Base-by-base conservation (phyloP, 2,329 filamentous ascomycete genomes). In the Capronia coronata region DNA sequence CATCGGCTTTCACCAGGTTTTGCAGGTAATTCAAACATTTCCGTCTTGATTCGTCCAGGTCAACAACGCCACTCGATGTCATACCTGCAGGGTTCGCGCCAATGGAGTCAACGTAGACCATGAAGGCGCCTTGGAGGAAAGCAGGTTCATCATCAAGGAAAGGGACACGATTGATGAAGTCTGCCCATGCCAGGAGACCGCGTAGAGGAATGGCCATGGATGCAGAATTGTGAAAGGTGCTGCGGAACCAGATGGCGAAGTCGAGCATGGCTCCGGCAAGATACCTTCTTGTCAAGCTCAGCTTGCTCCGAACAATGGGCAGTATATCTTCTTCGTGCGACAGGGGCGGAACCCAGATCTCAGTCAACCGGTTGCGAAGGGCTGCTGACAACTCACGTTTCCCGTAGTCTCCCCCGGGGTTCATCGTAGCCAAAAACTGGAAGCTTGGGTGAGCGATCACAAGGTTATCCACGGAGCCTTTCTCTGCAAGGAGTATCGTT, bases 351-450 rank as follows among this genome's bases (percentile, higher is more conserved):
- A 97, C 93, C 93, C 93, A 98, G 7, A 99, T 96, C 68, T 99
- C 93, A 0, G 93, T 99, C 65, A 99, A 95, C 52, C 93, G 86
- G 65, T 99, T 98, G 39, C 93, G 80, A 52, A 99, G 72, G 11
- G 93, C 94, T 2, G 93, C 93, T 1, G 93, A 98, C 10, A 99
- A 77, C 66, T 99, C 93, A 60, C 91, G 88, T 71, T 99, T 99
- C 57, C 93, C 93, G 65, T 97, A 98, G 64, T 99, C 93, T 39
- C 94, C 93, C 43, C 94, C 94, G 7, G 93, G 93, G 59, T 99
- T 99, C 93, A 99, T 99, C 0, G 93, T 98, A 2, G 93, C 91
- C 52, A 98, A 80, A 68, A 98, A 96, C 62, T 98, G 90, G 67
- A 97, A 99, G 0, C 85, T 87, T 34, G 84, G 75, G 9, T 75